These are phyloP conservation scores for Irpex sp. DNA, from an alignment of 1,284 basidiomycete species.

Conservation along the genomic window DNA sequence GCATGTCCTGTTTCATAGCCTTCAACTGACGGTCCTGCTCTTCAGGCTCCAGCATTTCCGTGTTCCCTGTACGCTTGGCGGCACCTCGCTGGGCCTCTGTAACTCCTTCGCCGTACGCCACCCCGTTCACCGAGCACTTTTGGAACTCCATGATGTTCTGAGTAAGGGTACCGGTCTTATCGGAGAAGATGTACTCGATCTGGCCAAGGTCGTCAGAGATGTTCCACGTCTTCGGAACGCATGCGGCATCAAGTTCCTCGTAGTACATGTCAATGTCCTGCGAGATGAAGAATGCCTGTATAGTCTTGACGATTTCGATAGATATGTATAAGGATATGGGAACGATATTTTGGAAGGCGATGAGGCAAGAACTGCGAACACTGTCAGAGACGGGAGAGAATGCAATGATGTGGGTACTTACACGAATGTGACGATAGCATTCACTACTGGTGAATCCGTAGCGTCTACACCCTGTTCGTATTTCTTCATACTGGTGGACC, in stretches of 20 bases:
- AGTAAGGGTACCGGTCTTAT: conserved; percentile 96
- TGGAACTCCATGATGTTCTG: conserved; percentile 99
- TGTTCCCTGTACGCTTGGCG: conserved; percentile 77
- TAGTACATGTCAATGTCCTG: conserved; percentile 99
- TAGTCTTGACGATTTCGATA: conserved; percentile 97
- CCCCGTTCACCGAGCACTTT: conserved; percentile 86
- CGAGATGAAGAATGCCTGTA: conserved; percentile 97
- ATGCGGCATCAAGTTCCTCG: conserved; percentile 80
- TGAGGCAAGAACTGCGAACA: conserved; percentile 68
- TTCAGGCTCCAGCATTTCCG: conserved; percentile 60
- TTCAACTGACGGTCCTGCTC: conserved; percentile 69
- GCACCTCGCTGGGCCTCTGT: conserved; percentile 95
- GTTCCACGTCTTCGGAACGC: conserved; percentile 97
- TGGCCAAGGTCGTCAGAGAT: conserved; percentile 97
- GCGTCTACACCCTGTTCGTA: conserved; percentile 72
- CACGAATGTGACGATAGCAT: conserved; percentile 90
- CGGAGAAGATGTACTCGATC: conserved; percentile 97
- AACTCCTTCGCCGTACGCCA: conserved; percentile 88
- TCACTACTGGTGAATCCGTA: conserved; percentile 61
- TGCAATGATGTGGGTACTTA: conserved; percentile 36
- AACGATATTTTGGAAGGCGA: conserved; percentile 97
- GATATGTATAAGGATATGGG: conserved; percentile 97
- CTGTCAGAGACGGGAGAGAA: conserved; percentile 1
- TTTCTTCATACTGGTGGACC: conserved; percentile 66
- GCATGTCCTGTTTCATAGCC: conserved; percentile 75